phyloP scores from a whole-genome alignment of 2,329 filamentous ascomycete genomes.

The Neocatenulostroma microsporum region DNA sequence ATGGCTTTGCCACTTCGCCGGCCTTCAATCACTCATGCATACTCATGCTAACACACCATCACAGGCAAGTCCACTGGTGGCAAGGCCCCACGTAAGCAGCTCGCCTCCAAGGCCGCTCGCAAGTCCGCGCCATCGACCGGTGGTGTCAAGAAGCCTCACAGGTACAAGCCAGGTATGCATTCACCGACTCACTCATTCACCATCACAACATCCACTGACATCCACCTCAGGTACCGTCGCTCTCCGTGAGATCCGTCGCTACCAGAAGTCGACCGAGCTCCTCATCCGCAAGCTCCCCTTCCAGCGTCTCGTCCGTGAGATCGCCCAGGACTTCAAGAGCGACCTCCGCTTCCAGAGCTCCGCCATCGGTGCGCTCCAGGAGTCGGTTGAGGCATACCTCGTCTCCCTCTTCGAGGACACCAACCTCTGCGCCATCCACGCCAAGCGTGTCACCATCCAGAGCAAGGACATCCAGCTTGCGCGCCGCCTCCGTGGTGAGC shows the following conservation, averaged over 20 bases:
- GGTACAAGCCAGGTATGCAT: conserved; percentile 44
- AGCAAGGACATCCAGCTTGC: conserved; percentile 97
- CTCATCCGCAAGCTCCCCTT: conserved; percentile 75
- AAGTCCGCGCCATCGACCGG: conserved; percentile 97
- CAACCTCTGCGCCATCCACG: conserved; percentile 93
- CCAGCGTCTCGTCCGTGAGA: conserved; percentile 69
- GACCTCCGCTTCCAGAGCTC: conserved; percentile 94
- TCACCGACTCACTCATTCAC: conserved; percentile 8
- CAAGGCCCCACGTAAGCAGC: conserved; percentile 82
- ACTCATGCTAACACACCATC: conserved; percentile 26
- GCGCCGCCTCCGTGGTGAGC: conserved; percentile 48
- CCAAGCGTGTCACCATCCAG: conserved; percentile 83
- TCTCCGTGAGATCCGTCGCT: conserved; percentile 81
- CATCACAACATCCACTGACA: conserved; percentile 19
- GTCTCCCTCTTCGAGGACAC: conserved; percentile 95
- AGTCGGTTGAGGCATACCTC: conserved; percentile 92
- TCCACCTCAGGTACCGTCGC: conserved; percentile 63
- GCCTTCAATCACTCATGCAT: conserved; percentile 10
- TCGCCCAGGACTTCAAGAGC: conserved; percentile 56
- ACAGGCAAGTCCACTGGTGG: conserved; percentile 67
- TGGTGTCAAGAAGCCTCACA: conserved; percentile 51
- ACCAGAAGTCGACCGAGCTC: conserved; percentile 84
- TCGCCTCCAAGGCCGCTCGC: conserved; percentile 97
- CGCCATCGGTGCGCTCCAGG: conserved; percentile 85
- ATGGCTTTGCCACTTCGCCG: too few species aligned